Base-by-base conservation (phyloP, 106 monocot species). In the Dendrobium huoshanense region DNA sequence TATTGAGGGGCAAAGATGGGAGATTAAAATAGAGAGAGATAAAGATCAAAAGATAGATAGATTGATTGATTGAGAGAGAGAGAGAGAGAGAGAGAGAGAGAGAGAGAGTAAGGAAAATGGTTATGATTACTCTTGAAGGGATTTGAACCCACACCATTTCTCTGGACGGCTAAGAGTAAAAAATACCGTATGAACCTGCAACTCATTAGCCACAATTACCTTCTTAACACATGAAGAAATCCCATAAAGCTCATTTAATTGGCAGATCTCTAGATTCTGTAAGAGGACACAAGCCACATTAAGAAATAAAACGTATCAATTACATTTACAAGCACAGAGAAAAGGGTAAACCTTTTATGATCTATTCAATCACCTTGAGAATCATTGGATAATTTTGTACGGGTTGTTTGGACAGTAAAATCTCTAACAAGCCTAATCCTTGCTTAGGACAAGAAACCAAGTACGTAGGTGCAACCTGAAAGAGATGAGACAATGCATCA, bases 381-480 rank as follows among this genome's bases (percentile, higher is more conserved):
- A 92, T 42, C 75, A 91, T 44, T 49, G 72, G 73, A 72, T 91
- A 83, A 87, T 88, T 80, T 70, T 89, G 92, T 44, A 89, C 85
- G 61, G 97, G 89, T 75, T 91, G 94, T 65, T 68, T 89, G 48
- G 85, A 89, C 43, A 98, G 84, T 74, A 95, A 84, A 86, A 87
- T 89, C 79, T 98, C 94, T 75, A 98, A 80, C 47, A 98, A 88
- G 41, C 91, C 91, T 75, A 90, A 81, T 73, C 97, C 97, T 88
- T 98, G 94, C 58, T 88, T 98, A 67, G 84, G 92, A 81, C 97
- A 98, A 55, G 94, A 92, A 79, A 84, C 92, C 55, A 95, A 85
- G 87, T 98, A 98, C 9, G 94, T 87, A 6, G 97, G 97, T 77
- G 94, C 97, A 87, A 98, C 92, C 97, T 98, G 87, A 65, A 42